phyloP scores from a whole-genome alignment of 2,329 filamentous ascomycete genomes.

The Xylariaceae sp. region DNA sequence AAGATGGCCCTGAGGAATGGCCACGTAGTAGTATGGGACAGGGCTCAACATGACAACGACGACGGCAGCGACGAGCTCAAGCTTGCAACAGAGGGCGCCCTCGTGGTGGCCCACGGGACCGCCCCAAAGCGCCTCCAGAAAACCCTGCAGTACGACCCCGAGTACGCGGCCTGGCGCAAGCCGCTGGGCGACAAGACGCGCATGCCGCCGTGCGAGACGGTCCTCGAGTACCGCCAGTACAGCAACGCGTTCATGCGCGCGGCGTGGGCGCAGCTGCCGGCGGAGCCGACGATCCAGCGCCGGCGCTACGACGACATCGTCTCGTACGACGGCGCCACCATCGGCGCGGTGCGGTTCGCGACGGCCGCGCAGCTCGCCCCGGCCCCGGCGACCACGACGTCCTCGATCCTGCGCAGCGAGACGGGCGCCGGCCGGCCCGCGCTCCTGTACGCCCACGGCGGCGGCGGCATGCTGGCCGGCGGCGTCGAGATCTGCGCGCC shows the following conservation, averaged over 20 bases:
- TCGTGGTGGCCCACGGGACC: background rate
- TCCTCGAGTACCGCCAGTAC: conserved; percentile 25
- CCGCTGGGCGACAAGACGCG: conserved; percentile 21
- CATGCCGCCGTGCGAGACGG: conserved; percentile 24
- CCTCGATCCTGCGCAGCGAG: conserved; percentile 10
- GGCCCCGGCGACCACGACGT: background rate
- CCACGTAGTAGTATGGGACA: conserved; percentile 11
- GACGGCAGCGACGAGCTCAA: background rate
- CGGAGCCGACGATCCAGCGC: conserved; percentile 23
- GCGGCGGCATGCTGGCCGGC: conserved; percentile 48
- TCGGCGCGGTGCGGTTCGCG: conserved; percentile 29
- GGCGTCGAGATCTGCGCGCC: conserved; percentile 36
- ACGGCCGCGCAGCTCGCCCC: conserved; percentile 23
- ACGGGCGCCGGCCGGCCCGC: conserved; percentile 29
- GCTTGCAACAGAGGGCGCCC: conserved; percentile 7
- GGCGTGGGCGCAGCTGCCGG: conserved; percentile 16
- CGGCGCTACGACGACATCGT: conserved; percentile 17
- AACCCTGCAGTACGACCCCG: conserved; percentile 25
- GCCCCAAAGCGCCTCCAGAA: conserved; percentile 11
- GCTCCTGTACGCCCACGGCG: conserved; percentile 48
- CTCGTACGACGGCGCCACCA: conserved; percentile 27
- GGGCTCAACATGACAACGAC: background rate
- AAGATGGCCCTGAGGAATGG: background rate
- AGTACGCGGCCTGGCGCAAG: conserved; percentile 27
- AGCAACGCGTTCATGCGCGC: conserved; percentile 24